These are phyloP conservation scores for Suillus tomentosus DNA, from an alignment of 768 basidiomycete species.

Conservation along the genomic window DNA sequence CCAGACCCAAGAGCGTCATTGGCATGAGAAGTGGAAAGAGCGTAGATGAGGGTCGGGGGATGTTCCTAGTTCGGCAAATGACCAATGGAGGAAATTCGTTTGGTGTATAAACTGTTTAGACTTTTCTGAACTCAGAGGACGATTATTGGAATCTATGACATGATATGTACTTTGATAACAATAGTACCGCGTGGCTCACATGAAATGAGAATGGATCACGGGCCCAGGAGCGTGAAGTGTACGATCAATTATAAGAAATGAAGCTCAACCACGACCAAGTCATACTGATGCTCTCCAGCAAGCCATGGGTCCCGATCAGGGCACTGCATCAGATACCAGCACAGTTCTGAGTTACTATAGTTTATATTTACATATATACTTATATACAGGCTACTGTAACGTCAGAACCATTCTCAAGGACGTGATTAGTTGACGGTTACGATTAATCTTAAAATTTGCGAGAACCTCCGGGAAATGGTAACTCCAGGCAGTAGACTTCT, in stretches of 20 bases:
- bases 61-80: conserved; percentile 79
- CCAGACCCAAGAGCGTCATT: conserved; percentile 78
- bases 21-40: conserved; percentile 66
- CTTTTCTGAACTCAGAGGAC: conserved; percentile 6
- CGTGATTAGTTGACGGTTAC: neutral
- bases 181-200: neutral
- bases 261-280: no score
- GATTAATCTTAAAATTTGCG: neutral
- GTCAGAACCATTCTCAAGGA: neutral
- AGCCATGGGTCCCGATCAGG: neutral
- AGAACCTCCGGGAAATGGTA: neutral
- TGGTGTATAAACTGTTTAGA: conserved; percentile 22
- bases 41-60: conserved; percentile 63
- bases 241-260: no score
- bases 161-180: conserved; percentile 1
- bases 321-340: neutral
- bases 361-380: neutral
- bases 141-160: neutral
- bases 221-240: no score
- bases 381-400: neutral
- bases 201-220: neutral
- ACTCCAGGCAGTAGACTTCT: neutral
- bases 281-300: no score
- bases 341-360: neutral
- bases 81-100: conserved; percentile 52